Conservation (phyloP, 2,329 filamentous ascomycete species). For the Colletotrichum scovillei region DNA sequence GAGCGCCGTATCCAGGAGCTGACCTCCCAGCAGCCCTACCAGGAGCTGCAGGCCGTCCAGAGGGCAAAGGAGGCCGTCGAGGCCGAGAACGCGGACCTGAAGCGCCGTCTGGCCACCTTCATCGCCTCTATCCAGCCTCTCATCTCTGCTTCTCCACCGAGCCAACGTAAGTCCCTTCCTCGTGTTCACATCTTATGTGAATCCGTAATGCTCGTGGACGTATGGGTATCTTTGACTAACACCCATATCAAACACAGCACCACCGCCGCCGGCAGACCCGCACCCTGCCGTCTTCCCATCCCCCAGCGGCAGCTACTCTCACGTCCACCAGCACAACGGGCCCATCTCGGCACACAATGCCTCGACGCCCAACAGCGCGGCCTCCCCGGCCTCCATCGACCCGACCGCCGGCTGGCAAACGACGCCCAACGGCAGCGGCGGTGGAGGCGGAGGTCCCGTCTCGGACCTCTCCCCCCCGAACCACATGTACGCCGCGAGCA, state of each 20-base stretch:
- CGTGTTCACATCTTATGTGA: neutral
- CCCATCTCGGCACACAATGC: conserved; percentile 44
- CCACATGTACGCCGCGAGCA: conserved; percentile 42
- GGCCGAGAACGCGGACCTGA: conserved; percentile 84
- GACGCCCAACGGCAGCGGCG: neutral
- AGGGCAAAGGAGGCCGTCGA: conserved; percentile 81
- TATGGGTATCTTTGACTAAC: neutral
- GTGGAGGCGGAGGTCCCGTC: conserved; percentile 10
- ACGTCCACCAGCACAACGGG: conserved; percentile 40
- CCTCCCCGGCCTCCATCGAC: conserved; percentile 49
- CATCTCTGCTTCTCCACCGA: conserved; percentile 47
- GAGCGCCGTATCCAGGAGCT: conserved; percentile 80
- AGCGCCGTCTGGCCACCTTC: conserved; percentile 73
- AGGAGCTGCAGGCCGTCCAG: conserved; percentile 82
- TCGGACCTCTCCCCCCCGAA: conserved; percentile 37
- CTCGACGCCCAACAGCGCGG: conserved; percentile 52
- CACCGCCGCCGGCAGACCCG: conserved; percentile 38
- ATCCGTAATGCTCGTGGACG: neutral
- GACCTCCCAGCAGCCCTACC: conserved; percentile 83
- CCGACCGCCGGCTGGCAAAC: conserved; percentile 27
- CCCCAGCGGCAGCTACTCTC: conserved; percentile 38
- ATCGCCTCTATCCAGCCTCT: conserved; percentile 73
- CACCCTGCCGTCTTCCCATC: conserved; percentile 43
- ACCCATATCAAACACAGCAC: conserved; percentile 36
- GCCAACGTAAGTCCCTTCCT: conserved; percentile 24